Evolutionary conservation across 75 land plant species (phyloP), one percentile per base, ranked within the genome.

Genomic region (Isoetes taiwanensis): DNA sequence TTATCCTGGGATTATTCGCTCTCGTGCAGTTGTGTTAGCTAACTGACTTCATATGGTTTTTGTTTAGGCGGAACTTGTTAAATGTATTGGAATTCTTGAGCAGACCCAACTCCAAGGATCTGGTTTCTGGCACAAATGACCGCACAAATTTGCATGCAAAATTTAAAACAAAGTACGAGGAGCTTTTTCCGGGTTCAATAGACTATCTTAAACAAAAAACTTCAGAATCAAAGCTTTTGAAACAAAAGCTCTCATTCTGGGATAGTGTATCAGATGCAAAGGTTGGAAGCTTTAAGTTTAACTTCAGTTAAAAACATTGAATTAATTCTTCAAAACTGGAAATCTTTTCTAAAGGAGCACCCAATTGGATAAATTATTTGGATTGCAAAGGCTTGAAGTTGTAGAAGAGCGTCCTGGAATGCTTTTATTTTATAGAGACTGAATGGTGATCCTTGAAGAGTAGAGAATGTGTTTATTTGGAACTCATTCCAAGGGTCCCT

Each of bases 121-220:
- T 90, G 27, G 93, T 90, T 2, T 90, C 97, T 21, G 97, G 97
- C 33, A 90, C 91, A 33, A 73, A 43, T 64, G 97, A 90, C 34
- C 67, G 93, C 30, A 82, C 78, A 35, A 86, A 82, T 53, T 64
- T 90, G 56, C 62, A 86, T 60, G 80, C 72, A 0, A 86, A 80
- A 68, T 90, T 90, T 62, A 74, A 59, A 56, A 71, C 57, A 28
- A 83, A 69, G 16, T 73, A 86, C 58, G 87, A 76, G n/a, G 40
- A 65, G 14, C 35, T 75, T 24, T 63, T 60, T 43, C 84, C 97
- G 4, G 84, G 93, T 26, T 71, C 67, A 0, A 83, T 90, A 28
- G 82, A 83, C 38, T 41, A 80, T 54, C 57, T 83, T 26, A 42
- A 50, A 16, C 32, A 4, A 19, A 63, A 82, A 66, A 83, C 73